Evolutionary conservation across 2,329 filamentous ascomycete species (phyloP).

Genomic region (Cercospora citrullina): DNA sequence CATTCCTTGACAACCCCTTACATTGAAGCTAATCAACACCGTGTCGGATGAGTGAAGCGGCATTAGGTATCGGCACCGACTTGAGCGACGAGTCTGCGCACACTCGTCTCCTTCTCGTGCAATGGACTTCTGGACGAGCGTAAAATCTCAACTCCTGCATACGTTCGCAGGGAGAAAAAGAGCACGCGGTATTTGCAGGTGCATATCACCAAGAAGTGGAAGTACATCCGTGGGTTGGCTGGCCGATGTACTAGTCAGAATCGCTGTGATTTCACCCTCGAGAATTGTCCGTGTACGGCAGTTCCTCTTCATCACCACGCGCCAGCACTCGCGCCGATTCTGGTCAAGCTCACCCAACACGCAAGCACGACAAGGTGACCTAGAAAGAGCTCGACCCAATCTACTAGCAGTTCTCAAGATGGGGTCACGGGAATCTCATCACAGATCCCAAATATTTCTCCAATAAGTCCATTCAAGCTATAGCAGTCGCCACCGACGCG

Average conservation of each 20-base stretch:
- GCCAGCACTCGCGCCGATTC: neutral
- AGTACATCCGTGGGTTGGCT: neutral
- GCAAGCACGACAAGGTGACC: neutral
- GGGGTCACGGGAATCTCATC: neutral
- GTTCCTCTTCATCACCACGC: neutral
- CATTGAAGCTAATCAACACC: neutral
- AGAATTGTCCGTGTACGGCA: no score
- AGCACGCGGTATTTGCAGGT: neutral
- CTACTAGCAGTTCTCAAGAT: neutral
- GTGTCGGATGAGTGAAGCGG: neutral
- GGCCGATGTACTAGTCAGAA: no score
- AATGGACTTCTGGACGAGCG: neutral
- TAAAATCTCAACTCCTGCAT: no score
- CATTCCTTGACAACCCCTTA: neutral
- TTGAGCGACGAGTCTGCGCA: neutral
- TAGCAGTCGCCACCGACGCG: neutral
- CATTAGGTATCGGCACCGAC: neutral
- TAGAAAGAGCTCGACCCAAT: neutral
- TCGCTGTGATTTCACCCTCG: no score
- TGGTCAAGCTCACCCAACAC: neutral
- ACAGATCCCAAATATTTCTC: neutral
- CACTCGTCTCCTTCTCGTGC: neutral
- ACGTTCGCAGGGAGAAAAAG: neutral
- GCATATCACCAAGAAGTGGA: neutral
- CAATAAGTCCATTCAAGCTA: neutral